Base-by-base conservation (phyloP, 2,329 filamentous ascomycete species). In the Canariomyces notabilis region DNA sequence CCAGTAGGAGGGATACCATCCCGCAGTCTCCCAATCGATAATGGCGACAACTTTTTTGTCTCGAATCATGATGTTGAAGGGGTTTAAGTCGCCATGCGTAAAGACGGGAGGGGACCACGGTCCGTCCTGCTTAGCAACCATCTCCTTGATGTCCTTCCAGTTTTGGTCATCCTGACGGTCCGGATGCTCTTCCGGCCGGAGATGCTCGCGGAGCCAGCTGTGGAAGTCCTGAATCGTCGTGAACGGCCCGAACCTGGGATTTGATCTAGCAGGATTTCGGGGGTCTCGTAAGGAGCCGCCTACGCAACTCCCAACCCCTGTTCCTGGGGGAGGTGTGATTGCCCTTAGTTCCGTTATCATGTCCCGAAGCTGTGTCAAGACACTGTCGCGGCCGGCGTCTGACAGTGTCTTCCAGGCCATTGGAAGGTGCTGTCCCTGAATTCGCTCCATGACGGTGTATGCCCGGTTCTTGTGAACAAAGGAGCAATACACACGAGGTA, bases 391-490 rank as follows among this genome's bases (percentile, higher is more conserved):
- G 12, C 41, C 20, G 3, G 20, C 16, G 7, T 29, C 43, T 2
- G 37, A 46, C 11, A 40, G 6, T 4, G 15, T 12, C 5, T 22
- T 16, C 54, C 55, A 60, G 9, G 37, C 46, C 1, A 44, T 21
- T 0, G 56, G 33, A 0, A 64, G 34, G 5, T 38, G 15, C 9
- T 46, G 15, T 11, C 64, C 66, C 1, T 49, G 51, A 6, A 66
- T 55, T 3, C 60, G 52, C 34, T 65, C 60, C 72, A 76, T 77
- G 1, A 75, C 60, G 35, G 76, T 74, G 52, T 72, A 73, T 0
- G 67, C 61, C 4, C 52, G 51, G 15, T 63, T 64, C 8, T 64
- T 62, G 43, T 65, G 59, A 1, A 61, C 43, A 41, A 76, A 76
- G 29, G 70, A 61, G 50, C 63, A 71, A 50, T 71, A 61, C 1